phyloP scores from a whole-genome alignment of 2,329 filamentous ascomycete genomes.

The Aspergillus pseudotamarii region DNA sequence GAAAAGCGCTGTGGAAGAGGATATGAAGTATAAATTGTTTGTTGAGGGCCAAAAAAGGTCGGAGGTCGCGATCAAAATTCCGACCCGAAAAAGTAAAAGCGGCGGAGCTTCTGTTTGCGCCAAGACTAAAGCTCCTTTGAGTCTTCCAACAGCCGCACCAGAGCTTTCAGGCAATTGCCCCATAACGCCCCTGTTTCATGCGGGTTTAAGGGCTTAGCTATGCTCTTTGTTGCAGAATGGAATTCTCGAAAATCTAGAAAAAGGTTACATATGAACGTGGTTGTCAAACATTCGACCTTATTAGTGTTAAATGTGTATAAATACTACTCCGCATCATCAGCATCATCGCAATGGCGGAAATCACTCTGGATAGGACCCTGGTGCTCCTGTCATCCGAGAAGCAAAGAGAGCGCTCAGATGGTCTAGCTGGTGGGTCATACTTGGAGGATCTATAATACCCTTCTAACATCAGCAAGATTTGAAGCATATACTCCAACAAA shows the following conservation, averaged over 20 bases:
- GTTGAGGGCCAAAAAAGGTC: constrained; percentile 35
- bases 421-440: constrained; percentile 49
- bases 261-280: too few relatives aligned
- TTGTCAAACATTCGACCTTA: background rate
- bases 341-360: constrained; percentile 37
- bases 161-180: background rate
- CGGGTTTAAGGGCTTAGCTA: background rate
- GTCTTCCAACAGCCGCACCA: background rate
- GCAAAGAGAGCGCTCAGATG: constrained; percentile 52
- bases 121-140: background rate
- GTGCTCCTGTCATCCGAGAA: constrained; percentile 47
- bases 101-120: constrained; percentile 15
- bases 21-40: constrained; percentile 28
- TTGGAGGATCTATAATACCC: constrained; percentile 5
- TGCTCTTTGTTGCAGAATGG: background rate
- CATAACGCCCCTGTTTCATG: background rate
- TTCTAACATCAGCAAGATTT: constrained; percentile 46
- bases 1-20: constrained; percentile 29
- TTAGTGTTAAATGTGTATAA: background rate
- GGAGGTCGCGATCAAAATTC: constrained; percentile 42
- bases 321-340: background rate
- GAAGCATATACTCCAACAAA: constrained; percentile 58
- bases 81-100: constrained; percentile 25
- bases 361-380: constrained; percentile 46
- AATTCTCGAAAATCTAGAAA: background rate